These are phyloP conservation scores for Farysia itapuensis DNA, from an alignment of 1,284 basidiomycete species.

Conservation along the genomic window DNA sequence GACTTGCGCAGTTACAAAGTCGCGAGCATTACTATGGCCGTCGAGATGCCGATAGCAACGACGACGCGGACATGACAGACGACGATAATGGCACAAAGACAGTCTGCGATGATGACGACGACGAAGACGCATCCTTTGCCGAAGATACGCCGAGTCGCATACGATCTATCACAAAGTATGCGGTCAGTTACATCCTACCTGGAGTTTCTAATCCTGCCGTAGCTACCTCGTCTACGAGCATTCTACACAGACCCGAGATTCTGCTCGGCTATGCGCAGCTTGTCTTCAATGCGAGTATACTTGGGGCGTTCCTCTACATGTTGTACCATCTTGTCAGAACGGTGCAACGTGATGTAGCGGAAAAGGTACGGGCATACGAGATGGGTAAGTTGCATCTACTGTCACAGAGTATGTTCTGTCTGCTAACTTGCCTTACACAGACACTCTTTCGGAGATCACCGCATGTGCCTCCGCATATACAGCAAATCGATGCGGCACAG, in stretches of 20 bases:
- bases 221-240: background rate
- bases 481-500: constrained; percentile 50
- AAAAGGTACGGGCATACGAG: constrained; percentile 83
- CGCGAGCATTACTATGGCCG: constrained; percentile 5
- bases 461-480: constrained; percentile 40
- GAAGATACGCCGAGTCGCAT: constrained; percentile 23
- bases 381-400: constrained; percentile 67
- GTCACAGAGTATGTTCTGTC: background rate
- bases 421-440: constrained; percentile 7
- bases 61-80: constrained; percentile 12
- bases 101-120: constrained; percentile 1
- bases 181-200: constrained; percentile 38
- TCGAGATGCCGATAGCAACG: constrained; percentile 1
- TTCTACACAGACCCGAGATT: constrained; percentile 41
- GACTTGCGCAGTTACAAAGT: constrained; percentile 31
- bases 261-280: constrained; percentile 70
- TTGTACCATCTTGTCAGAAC: constrained; percentile 82
- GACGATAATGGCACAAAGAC: constrained; percentile 5
- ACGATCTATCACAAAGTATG: constrained; percentile 37
- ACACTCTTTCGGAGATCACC: constrained; percentile 50
- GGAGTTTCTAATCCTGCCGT: background rate
- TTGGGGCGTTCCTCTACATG: constrained; percentile 81
- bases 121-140: background rate
- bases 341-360: constrained; percentile 83
- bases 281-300: constrained; percentile 86